Conservation (phyloP, 192 early-diverging fungal species). For the Phlyctochytrium planicorne region DNA sequence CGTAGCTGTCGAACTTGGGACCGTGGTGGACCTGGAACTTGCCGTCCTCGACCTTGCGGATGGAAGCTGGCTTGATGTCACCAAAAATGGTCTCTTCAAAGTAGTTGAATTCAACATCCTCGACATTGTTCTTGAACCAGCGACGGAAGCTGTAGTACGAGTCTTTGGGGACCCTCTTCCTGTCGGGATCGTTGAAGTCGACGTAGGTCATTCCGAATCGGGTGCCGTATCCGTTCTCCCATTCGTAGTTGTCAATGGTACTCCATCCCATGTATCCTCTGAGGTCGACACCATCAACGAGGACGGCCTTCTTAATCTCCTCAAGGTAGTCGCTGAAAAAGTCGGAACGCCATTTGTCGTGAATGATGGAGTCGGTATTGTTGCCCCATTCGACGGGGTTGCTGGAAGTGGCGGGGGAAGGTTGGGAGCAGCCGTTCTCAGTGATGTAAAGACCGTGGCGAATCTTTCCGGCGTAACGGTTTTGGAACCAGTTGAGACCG, state of each 20-base stretch:
- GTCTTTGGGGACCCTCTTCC: constrained; percentile 27
- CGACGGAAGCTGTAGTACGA: constrained; percentile 15
- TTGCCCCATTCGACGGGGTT: constrained; percentile 11
- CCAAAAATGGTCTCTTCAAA: too few relatives aligned
- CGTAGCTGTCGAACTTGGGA: too few relatives aligned
- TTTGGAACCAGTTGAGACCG: constrained; percentile 9
- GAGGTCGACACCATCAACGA: constrained; percentile 25
- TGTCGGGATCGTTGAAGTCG: constrained; percentile 31
- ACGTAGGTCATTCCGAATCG: constrained; percentile 37
- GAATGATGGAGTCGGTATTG: background rate
- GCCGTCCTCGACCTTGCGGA: too few relatives aligned
- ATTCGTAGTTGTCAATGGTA: constrained; percentile 40
- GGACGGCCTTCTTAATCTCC: constrained; percentile 10
- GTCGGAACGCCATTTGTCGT: constrained; percentile 25
- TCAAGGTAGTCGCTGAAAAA: constrained; percentile 35
- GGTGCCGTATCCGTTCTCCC: constrained; percentile 25
- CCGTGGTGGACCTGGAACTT: too few relatives aligned
- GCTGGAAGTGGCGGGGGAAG: background rate
- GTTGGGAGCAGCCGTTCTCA: constrained; percentile 22
- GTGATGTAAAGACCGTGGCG: constrained; percentile 15
- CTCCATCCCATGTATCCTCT: constrained; percentile 33
- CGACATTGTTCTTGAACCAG: constrained; percentile 19
- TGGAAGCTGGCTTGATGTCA: too few relatives aligned
- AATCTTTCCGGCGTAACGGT: constrained; percentile 14
- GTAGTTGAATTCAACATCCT: background rate